Evolutionary conservation across 129 eudicot species (phyloP), one percentile per base, ranked within the genome.

Genomic region (Flaveria ramosissima): DNA sequence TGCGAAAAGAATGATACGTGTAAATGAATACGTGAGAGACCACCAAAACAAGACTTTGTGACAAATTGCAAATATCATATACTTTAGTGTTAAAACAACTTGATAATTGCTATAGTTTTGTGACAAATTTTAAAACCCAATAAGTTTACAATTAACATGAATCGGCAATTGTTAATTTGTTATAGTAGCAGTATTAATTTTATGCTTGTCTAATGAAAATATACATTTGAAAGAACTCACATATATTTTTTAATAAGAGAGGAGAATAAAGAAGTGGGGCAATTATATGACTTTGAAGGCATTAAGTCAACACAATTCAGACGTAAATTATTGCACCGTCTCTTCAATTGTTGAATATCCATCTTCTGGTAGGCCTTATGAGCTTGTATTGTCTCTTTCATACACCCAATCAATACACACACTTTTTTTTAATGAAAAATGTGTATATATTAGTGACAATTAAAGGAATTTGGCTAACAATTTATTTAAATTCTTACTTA

Each of bases 301-400:
- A 17, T 17, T 78, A 71, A 71, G 66, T 78, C 77, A 70, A 78
- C 32, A 14, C 2, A 21, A 2, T 46, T 19, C 64, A 78, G n/a
- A 78, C 64, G 53, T 61, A 20, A 61, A 48, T 61, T 71, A 78
- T 71, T 72, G 77, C 72, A 78, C 77, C 77, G 77, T 15, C 82
- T 78, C 72, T 61, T 47, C 39, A 9, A 47, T 32, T 9, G 64
- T 21, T 57, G 64, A 57, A 57, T 21, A 21, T 71, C 36, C 12
- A 72, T 61, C 82, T 61, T 27, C 57, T 47, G 65, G 45, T 26
- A 47, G 62, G n/a, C 70, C 53, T n/a, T 53, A 36, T 78, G 77
- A 61, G 72, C 66, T 71, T 71, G 26, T 32, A 59, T 70, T 59
- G 71, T 62, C 77, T 56, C 65, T 61, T 71, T 71, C 72, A 61